phyloP scores from a whole-genome alignment of 192 early-diverging fungal genomes.

The Linnemannia elongata region DNA sequence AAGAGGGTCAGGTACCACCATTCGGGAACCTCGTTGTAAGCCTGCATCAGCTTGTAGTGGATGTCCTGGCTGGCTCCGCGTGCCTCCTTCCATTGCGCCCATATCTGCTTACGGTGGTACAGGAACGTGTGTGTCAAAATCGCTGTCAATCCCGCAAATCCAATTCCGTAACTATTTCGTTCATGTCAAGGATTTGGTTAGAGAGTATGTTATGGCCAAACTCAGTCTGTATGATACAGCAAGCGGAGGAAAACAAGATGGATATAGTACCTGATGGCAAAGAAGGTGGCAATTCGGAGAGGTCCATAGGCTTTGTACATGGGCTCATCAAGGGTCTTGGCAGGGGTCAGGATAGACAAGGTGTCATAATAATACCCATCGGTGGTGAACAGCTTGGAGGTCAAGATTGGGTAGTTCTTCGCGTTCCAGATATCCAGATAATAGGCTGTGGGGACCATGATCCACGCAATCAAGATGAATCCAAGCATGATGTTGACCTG shows the following conservation, averaged over 20 bases:
- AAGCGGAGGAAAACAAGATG: neutral
- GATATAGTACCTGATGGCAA: conserved; percentile 55
- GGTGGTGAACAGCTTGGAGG: conserved; percentile 54
- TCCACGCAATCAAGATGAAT: conserved; percentile 76
- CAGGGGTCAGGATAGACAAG: conserved; percentile 45
- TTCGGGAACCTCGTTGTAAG: conserved; percentile 69
- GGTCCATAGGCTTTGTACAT: conserved; percentile 62
- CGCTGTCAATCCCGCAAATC: conserved; percentile 72
- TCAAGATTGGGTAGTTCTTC: conserved; percentile 54
- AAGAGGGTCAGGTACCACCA: conserved; percentile 69
- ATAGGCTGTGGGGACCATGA: conserved; percentile 75
- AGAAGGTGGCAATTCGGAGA: conserved; percentile 62
- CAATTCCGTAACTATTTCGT: conserved; percentile 60
- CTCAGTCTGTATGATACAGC: neutral
- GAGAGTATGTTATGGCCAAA: neutral
- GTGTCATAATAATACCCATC: conserved; percentile 59
- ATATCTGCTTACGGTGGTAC: conserved; percentile 73
- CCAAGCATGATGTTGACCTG: conserved; percentile 75
- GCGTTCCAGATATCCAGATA: conserved; percentile 74
- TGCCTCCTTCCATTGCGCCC: conserved; percentile 56
- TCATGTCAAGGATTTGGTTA: neutral
- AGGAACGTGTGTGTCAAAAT: conserved; percentile 71
- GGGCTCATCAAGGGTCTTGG: conserved; percentile 51
- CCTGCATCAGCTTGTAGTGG: conserved; percentile 60
- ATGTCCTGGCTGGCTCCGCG: conserved; percentile 55